Percentiles rank a stretch among this genome's conserved stretches.
Conservation (phyloP, 768 basidiomycete genomes). For the Naganishia antarctica region DNA sequence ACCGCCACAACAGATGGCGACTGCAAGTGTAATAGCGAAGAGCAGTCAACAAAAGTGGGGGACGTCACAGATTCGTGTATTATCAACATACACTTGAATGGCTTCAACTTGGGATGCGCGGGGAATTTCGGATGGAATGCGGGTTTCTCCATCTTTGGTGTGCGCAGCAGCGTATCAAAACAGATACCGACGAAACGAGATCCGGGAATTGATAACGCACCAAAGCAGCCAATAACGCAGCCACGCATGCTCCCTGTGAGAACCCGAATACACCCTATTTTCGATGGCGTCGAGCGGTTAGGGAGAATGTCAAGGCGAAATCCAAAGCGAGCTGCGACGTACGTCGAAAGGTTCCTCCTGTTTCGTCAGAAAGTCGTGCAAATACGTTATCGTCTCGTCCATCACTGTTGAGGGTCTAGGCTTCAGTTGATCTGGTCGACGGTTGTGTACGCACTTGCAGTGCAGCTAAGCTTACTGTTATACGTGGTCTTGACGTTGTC, state of each 20-base stretch:
- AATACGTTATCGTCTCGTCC: constrained; percentile 42
- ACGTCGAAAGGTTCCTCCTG: constrained; percentile 43
- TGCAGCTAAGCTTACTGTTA: constrained; percentile 21
- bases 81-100: constrained; percentile 45
- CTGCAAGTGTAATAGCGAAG: constrained; percentile 22
- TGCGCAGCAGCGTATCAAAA: neutral
- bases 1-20: constrained; percentile 44
- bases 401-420: constrained; percentile 17
- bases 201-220: constrained; percentile 29
- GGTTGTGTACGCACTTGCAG: too few relatives aligned
- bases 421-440: too few relatives aligned
- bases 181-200: too few relatives aligned
- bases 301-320: too few relatives aligned
- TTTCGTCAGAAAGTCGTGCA: constrained; percentile 41
- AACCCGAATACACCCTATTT: constrained; percentile 47
- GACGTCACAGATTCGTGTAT: too few relatives aligned
- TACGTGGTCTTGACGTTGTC: constrained; percentile 32
- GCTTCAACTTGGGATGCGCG: constrained; percentile 35
- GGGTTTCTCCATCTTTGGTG: constrained; percentile 41
- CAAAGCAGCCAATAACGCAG: constrained; percentile 41
- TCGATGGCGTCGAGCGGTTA: neutral
- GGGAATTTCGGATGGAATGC: constrained; percentile 37
- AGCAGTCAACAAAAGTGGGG: too few relatives aligned
- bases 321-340: constrained; percentile 16
- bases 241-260: constrained; percentile 49